Evolutionary conservation across 192 early-diverging fungal species (phyloP).

Genomic region (Coemansia sp.): DNA sequence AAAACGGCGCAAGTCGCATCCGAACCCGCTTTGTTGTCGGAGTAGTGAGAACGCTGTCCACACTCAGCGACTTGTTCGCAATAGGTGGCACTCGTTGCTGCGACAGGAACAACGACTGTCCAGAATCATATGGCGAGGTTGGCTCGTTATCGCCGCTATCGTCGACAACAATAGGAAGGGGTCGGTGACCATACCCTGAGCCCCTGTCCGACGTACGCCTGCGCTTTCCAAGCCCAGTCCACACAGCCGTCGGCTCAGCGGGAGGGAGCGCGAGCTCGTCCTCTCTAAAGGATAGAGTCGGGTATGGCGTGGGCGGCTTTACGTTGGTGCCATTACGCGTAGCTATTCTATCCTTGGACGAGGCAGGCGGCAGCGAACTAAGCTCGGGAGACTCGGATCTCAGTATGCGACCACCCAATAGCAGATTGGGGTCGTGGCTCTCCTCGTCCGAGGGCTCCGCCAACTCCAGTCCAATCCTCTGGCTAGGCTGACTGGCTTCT

Average conservation of each 20-base stretch:
- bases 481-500: not conserved
- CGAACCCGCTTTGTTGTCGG: conserved; percentile 1
- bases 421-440: conserved; percentile 19
- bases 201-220: conserved; percentile 27
- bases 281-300: not conserved
- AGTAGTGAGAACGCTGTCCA: not conserved
- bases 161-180: conserved; percentile 30
- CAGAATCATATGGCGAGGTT: not conserved
- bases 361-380: not conserved
- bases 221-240: conserved; percentile 47
- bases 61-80: conserved; percentile 9
- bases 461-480: not conserved
- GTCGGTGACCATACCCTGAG: conserved; percentile 23
- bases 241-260: not conserved
- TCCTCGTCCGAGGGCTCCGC: conserved; percentile 15
- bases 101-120: conserved; percentile 9
- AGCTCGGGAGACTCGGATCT: conserved; percentile 18
- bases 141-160: conserved; percentile 4
- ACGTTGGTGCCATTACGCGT: not conserved
- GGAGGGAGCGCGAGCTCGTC: not conserved
- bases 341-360: not conserved
- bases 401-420: not conserved
- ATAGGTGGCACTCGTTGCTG: not conserved
- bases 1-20: conserved; percentile 14
- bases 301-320: conserved; percentile 2